Conservation (phyloP, 768 basidiomycete species). For the Lentinula guzmanii region DNA sequence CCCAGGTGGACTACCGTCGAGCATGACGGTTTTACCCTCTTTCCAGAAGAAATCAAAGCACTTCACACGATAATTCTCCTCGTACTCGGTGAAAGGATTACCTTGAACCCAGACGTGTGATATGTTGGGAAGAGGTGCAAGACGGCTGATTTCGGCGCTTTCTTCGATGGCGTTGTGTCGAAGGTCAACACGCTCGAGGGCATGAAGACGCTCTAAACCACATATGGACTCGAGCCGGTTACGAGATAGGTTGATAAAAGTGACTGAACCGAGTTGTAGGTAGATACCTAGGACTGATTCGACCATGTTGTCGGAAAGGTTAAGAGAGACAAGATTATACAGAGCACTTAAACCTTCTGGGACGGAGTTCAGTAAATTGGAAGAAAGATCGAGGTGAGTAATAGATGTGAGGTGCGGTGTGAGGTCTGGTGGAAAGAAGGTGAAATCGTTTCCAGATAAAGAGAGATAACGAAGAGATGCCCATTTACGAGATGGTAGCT, state of each 20-base stretch:
- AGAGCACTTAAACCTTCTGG: constrained; percentile 71
- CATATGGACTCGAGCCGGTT: constrained; percentile 95
- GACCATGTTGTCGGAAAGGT: constrained; percentile 96
- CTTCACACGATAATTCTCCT: constrained; percentile 67
- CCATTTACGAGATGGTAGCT: constrained; percentile 64
- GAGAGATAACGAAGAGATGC: constrained; percentile 69
- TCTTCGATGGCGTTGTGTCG: constrained; percentile 78
- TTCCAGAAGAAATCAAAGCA: constrained; percentile 83
- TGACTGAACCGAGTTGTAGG: constrained; percentile 69
- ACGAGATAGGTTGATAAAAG: constrained; percentile 70
- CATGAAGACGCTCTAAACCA: constrained; percentile 84
- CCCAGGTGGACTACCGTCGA: constrained; percentile 70
- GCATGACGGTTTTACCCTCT: constrained; percentile 70
- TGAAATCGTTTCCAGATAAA: constrained; percentile 74
- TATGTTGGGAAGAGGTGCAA: constrained; percentile 76
- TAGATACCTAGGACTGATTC: constrained; percentile 91
- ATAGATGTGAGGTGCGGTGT: constrained; percentile 67
- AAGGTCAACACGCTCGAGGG: constrained; percentile 81
- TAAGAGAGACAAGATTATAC: constrained; percentile 81
- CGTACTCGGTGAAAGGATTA: constrained; percentile 73
- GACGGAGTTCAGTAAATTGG: constrained; percentile 86
- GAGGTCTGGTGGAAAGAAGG: constrained; percentile 67
- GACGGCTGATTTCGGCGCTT: constrained; percentile 75
- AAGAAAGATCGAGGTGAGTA: constrained; percentile 83
- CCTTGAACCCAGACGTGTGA: constrained; percentile 77